These are phyloP conservation scores for Pseudopediastrum boryanum DNA, from an alignment of 139 green algal species.

Conservation along the genomic window DNA sequence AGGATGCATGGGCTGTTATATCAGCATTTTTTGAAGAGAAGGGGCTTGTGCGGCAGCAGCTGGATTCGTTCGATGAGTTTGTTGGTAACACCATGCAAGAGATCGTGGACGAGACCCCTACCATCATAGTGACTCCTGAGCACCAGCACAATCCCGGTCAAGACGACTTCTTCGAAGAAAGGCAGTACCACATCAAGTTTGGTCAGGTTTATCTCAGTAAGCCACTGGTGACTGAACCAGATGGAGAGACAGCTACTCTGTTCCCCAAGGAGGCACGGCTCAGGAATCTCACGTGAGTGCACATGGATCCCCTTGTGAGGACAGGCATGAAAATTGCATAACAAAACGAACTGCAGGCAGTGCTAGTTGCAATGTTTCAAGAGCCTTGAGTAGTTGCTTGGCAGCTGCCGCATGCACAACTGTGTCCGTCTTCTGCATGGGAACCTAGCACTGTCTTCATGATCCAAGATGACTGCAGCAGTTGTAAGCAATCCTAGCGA, in stretches of 20 bases:
- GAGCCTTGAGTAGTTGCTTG: too few species aligned
- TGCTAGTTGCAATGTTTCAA: too few species aligned
- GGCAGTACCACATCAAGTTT: constrained; percentile 82
- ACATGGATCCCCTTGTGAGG: too few species aligned
- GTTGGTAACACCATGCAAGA: constrained; percentile 92
- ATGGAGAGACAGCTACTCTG: constrained; percentile 88
- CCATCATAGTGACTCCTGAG: constrained; percentile 77
- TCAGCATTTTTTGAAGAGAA: constrained; percentile 94
- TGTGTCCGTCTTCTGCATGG: too few species aligned
- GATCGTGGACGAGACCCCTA: constrained; percentile 72
- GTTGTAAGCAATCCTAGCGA: too few species aligned
- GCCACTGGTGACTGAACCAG: constrained; percentile 91
- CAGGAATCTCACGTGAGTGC: constrained; percentile 94
- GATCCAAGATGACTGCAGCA: too few species aligned
- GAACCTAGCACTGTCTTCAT: too few species aligned
- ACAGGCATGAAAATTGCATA: too few species aligned
- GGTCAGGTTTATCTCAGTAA: constrained; percentile 95
- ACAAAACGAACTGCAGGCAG: too few species aligned
- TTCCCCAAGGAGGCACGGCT: constrained; percentile 97
- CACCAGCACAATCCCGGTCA: constrained; percentile 77
- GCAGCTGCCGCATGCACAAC: too few species aligned
- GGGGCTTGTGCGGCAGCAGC: constrained; percentile 96
- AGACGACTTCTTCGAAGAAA: constrained; percentile 42
- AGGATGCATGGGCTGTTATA: constrained; percentile 68
- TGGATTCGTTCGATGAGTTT: constrained; percentile 99